Evolutionary conservation across 768 basidiomycete genomes (phyloP), one percentile per base, ranked within the genome.

Genomic region (Mycena rosella): DNA sequence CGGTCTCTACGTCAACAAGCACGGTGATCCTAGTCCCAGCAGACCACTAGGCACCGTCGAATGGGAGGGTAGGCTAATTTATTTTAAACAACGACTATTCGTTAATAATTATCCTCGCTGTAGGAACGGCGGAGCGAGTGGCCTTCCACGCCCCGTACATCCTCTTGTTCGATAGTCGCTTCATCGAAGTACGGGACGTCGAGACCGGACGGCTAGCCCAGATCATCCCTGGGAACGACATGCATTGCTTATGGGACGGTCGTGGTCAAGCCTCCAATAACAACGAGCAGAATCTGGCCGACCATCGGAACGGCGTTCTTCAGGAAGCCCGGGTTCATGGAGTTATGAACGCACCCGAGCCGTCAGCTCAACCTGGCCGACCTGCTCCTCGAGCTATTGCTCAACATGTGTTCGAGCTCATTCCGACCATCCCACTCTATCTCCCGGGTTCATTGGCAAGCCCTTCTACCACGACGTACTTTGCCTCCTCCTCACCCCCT

Each of bases 231-330:
- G 95, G 95, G 2, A 86, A 86, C 61, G 94, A 96, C 69, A 84
- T 96, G 48, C 89, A 91, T 29, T 95, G 94, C 74, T 88, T 95
- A 29, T 98, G 95, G 93, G 96, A 98, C 75, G 96, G 94, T 15
- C 89, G 94, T 2, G 84, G 83, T 10, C 78, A 82, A 15, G 76
- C 78, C 66, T 74, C 87, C 83, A 91, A 78, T 88, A 90, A 73
- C 85, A 90, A 60, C 85, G 92, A 74, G 86, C 88, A 61, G 85
- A 88, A 60, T 88, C 88, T 4, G 88, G 88, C 72, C 83, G 90
- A 63, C 58, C 64, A 61, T 38, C 65, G 61, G 79, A 91, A 74
- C 78, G 87, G 83, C 5, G 86, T 89, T 75, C 83, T 84, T 36
- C 92, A 93, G 73, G 95, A 96, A 69, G 89, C 94, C 3, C 88